Conservation (phyloP, 495 filamentous ascomycete genomes). For the Penicillium turbatum region DNA sequence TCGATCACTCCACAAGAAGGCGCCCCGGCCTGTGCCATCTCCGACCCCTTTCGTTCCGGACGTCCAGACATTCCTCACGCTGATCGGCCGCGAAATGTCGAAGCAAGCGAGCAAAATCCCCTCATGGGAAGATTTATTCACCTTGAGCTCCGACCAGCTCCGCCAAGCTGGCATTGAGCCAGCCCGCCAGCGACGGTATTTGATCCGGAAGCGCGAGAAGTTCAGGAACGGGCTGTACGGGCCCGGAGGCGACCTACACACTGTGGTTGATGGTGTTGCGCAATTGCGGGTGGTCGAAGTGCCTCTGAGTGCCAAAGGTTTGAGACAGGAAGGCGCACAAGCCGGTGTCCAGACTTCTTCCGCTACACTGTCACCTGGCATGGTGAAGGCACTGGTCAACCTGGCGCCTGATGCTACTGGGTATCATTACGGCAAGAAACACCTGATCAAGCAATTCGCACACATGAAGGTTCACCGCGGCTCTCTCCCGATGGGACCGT, state of each 20-base stretch:
- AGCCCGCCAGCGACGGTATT: constrained; percentile 72
- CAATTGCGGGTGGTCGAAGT: constrained; percentile 65
- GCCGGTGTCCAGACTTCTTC: constrained; percentile 16
- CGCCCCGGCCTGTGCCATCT: constrained; percentile 49
- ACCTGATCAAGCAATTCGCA: constrained; percentile 47
- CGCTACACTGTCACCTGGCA: constrained; percentile 49
- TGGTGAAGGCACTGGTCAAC: constrained; percentile 66
- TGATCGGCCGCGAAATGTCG: constrained; percentile 83
- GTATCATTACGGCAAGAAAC: constrained; percentile 34
- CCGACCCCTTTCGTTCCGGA: constrained; percentile 86
- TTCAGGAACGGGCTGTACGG: constrained; percentile 74
- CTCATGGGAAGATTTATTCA: constrained; percentile 85
- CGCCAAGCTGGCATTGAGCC: constrained; percentile 81
- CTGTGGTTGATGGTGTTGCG: constrained; percentile 69
- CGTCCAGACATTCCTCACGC: constrained; percentile 79
- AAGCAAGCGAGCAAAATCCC: constrained; percentile 77
- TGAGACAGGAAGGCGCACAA: background rate
- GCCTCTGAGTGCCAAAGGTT: constrained; percentile 22
- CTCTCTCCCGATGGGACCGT: constrained; percentile 64
- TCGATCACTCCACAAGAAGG: constrained; percentile 32
- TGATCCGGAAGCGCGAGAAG: constrained; percentile 78
- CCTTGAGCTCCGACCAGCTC: constrained; percentile 68
- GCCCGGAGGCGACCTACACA: constrained; percentile 68
- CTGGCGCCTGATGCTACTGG: constrained; percentile 51
- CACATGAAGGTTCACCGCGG: constrained; percentile 63